Conservation (phyloP, 805 yeast genomes). For the Diddensiella transvaalensis region DNA sequence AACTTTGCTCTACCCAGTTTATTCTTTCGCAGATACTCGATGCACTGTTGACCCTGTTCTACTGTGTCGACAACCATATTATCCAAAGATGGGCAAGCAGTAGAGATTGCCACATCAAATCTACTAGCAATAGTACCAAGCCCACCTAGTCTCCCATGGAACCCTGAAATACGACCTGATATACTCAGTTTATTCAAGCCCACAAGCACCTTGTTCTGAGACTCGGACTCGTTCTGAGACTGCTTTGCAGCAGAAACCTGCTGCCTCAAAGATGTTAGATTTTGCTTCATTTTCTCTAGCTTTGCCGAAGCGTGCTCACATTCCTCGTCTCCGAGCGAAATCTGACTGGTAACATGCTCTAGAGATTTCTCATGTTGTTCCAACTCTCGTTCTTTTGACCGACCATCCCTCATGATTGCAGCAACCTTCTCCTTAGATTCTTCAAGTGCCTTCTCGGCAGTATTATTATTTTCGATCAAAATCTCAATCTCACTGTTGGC, state of each 20-base stretch:
- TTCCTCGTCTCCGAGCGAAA: slow-evolving; percentile 55
- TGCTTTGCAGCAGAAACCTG: slow-evolving; percentile 63
- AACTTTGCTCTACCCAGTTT: slow-evolving; percentile 87
- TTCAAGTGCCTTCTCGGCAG: slow-evolving; percentile 44
- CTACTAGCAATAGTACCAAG: slow-evolving; percentile 84
- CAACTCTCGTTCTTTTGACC: slow-evolving; percentile 46
- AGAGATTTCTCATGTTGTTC: slow-evolving; percentile 47
- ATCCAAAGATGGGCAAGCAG: slow-evolving; percentile 88
- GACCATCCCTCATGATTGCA: slow-evolving; percentile 46
- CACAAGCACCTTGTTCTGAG: slow-evolving; percentile 68
- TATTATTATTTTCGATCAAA: slow-evolving; percentile 44
- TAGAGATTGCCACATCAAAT: slow-evolving; percentile 90
- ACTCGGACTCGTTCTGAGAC: slow-evolving; percentile 53
- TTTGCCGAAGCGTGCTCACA: slow-evolving; percentile 46
- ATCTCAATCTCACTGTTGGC: slow-evolving; percentile 63
- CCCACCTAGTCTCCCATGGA: slow-evolving; percentile 88
- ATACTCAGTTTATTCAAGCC: slow-evolving; percentile 66
- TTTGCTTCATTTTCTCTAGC: slow-evolving; percentile 51
- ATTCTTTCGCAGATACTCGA: slow-evolving; percentile 76
- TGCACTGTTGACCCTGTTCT: slow-evolving; percentile 68
- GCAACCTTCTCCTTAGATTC: slow-evolving; percentile 44
- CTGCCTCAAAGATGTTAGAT: slow-evolving; percentile 54
- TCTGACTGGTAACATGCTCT: slow-evolving; percentile 49
- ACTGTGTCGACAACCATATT: slow-evolving; percentile 88
- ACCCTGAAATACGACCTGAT: slow-evolving; percentile 80